Percentiles rank a stretch among this genome's conserved stretches.
Evolutionary conservation across 805 yeast species (phyloP).

Genomic region (Saturnispora zaruensis): DNA sequence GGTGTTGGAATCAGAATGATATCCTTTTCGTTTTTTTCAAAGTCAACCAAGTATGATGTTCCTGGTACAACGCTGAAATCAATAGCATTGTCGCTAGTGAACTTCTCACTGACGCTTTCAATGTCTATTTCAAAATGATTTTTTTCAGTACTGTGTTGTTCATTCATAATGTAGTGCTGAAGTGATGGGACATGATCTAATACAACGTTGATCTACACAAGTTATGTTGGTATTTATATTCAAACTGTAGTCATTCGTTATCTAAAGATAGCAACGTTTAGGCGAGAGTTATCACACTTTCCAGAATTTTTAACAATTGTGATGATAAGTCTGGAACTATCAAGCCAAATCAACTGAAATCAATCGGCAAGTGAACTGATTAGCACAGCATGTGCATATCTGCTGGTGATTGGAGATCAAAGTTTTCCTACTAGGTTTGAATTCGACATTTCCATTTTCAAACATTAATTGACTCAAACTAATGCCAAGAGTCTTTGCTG

Average conservation of each 20-base stretch:
- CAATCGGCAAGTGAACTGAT: not conserved
- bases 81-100: conserved; percentile 10
- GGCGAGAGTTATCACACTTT: not conserved
- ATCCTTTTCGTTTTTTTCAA: conserved; percentile 23
- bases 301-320: not conserved
- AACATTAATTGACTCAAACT: not conserved
- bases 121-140: not conserved
- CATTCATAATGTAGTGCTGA: not conserved
- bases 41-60: conserved; percentile 41
- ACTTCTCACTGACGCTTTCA: not conserved
- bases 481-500: not conserved
- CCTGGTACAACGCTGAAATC: conserved; percentile 40
- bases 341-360: not conserved
- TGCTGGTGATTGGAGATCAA: too few relatives aligned
- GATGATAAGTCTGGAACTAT: not conserved
- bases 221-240: not conserved
- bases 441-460: too few relatives aligned
- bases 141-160: conserved; percentile 1
- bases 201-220: not conserved
- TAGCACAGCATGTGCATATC: not conserved
- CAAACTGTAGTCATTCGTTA: not conserved
- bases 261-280: not conserved
- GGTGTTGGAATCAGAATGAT: conserved; percentile 60
- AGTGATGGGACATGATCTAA: not conserved
- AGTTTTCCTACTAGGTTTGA: too few relatives aligned